These are phyloP conservation scores for Pichia deserticola DNA, from an alignment of 805 yeast genomes.

Conservation along the genomic window DNA sequence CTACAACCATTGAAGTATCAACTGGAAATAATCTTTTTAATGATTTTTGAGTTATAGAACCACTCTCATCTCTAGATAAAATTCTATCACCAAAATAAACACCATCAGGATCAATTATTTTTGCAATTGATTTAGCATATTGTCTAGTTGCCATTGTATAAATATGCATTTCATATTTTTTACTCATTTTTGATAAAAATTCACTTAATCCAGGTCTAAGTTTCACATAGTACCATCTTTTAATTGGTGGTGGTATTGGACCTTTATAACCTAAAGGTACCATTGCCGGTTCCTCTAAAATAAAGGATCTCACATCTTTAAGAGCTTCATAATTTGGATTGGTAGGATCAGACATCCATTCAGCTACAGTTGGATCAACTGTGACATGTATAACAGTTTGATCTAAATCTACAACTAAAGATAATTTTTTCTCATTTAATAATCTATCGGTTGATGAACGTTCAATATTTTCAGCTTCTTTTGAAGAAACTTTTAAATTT, in stretches of 20 bases:
- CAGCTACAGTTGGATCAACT: conserved; percentile 94
- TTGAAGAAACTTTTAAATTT: conserved; percentile 72
- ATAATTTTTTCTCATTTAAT: conserved; percentile 56
- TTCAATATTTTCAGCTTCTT: conserved; percentile 84
- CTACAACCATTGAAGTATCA: conserved; percentile 92
- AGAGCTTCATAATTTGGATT: conserved; percentile 83
- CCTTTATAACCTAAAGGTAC: conserved; percentile 54
- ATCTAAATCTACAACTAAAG: conserved; percentile 91
- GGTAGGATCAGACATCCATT: conserved; percentile 82
- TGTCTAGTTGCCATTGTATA: conserved; percentile 98
- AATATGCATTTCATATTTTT: conserved; percentile 81
- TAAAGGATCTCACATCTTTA: conserved; percentile 71
- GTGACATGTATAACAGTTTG: conserved; percentile 98
- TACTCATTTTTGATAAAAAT: conserved; percentile 57
- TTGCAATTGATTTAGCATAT: conserved; percentile 84
- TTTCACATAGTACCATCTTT: conserved; percentile 89
- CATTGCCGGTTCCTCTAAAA: conserved; percentile 67
- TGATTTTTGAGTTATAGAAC: conserved; percentile 83
- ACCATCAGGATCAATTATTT: conserved; percentile 86
- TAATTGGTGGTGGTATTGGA: conserved; percentile 48
- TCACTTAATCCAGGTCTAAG: conserved; percentile 78
- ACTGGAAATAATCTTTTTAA: conserved; percentile 87
- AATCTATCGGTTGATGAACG: conserved; percentile 55
- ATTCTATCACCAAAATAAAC: conserved; percentile 85
- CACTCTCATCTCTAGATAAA: conserved; percentile 89